Base-by-base conservation (phyloP, 1,139 yeast species). In the Yarrowia galli region DNA sequence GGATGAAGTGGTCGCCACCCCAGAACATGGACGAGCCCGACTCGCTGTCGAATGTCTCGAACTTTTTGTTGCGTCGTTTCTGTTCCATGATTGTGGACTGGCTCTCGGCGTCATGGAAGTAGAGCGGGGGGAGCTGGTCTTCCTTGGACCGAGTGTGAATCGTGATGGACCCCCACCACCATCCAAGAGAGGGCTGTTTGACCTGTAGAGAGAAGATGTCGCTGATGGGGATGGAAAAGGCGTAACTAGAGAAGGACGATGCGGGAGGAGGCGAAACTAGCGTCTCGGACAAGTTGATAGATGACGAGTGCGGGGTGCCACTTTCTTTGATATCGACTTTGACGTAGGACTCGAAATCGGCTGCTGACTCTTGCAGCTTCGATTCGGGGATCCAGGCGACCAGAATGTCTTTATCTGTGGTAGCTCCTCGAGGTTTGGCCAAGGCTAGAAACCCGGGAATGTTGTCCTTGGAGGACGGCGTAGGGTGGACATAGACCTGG, bases 141-240 rank as follows among this genome's bases (percentile, higher is more conserved):
- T 89, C 90, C 66, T 85, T 87, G n/a, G 78, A 73, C 70, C 86
- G 84, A 6, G 91, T 84, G 77, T 92, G 89, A 60, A 93, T 79
- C 2, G 92, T 81, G 22, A 93, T 80, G 0, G 97, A 90, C 0
- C 99, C 99, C 79, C 86, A 86, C 97, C 98, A 95, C 88, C 91
- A 89, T 0, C 97, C 96, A 25, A 84, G 80, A 1, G 92, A 87
- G 1, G 98, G 97, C 7, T 88, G 88, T 69, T 98, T 83, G 13
- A 89, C 84, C 76, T 93, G 97, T 60, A 95, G 82, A 35, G 97
- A 89, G 76, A 88, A 93, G 4, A 95, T 77, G 69, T 83, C 85
- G 32, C 85, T 78, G 13, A 92, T 77, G 0, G 88, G 83, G 28
- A 88, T 76, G 20, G 87, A 84, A 77, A 90, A 91, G 15, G 91